Conservation (phyloP, 371 early-diverging fungal genomes). For the Batkoa obscura region DNA sequence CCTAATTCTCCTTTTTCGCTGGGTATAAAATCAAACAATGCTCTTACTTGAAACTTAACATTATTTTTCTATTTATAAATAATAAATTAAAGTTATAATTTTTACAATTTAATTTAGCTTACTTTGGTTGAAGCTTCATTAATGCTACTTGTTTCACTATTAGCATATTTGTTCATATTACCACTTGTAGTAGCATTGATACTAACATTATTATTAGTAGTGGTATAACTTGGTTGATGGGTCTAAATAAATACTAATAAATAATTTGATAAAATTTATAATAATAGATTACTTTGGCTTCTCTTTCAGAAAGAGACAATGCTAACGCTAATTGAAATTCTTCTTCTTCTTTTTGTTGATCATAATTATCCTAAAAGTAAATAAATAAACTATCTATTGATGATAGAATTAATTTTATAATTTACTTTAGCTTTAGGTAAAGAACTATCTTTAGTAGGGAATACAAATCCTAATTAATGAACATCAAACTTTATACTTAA, state of each 20-base stretch:
- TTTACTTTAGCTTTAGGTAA: constrained; percentile 30
- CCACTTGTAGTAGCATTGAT: too few species aligned
- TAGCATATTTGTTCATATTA: too few species aligned
- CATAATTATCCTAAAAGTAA: background rate
- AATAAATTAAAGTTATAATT: background rate
- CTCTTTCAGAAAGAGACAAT: constrained; percentile 58
- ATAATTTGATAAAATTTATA: too few species aligned
- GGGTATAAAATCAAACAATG: constrained; percentile 68
- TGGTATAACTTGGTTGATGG: too few species aligned
- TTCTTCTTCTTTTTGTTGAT: constrained; percentile 48
- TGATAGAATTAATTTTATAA: constrained; percentile 21
- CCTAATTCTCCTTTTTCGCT: constrained; percentile 67
- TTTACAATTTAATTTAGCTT: background rate
- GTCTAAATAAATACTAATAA: too few species aligned
- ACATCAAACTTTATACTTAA: background rate
- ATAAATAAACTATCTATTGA: background rate
- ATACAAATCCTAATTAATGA: constrained; percentile 24
- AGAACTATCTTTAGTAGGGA: constrained; percentile 65
- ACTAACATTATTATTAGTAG: too few species aligned
- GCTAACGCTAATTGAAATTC: constrained; percentile 81
- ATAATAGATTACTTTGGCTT: too few species aligned
- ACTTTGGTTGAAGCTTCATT: too few species aligned
- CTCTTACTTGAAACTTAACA: constrained; percentile 31
- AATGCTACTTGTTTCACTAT: too few species aligned
- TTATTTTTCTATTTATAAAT: constrained; percentile 14